Conservation (phyloP, 1,284 basidiomycete genomes). For the Papiliotrema nemorosa region DNA sequence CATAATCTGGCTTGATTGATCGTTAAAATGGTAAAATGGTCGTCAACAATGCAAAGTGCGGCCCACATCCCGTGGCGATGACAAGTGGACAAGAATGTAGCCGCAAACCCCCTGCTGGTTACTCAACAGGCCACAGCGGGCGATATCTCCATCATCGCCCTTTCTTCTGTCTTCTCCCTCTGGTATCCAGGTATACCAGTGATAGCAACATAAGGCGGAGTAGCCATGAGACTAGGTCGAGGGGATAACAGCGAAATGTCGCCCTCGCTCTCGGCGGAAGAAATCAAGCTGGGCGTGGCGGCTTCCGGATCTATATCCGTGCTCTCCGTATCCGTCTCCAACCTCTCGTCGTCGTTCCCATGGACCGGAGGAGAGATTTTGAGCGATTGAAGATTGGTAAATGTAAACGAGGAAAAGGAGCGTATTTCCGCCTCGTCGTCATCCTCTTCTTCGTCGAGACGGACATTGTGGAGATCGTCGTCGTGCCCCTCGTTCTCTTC, state of each 20-base stretch:
- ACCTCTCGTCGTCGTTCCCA: background rate
- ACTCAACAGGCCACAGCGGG: too few relatives aligned
- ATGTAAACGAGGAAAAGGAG: background rate
- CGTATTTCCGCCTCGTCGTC: background rate
- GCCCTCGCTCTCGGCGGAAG: conserved; percentile 1
- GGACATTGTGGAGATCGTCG: background rate
- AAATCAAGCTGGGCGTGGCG: conserved; percentile 2
- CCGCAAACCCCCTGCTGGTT: too few relatives aligned
- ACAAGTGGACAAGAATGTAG: too few relatives aligned
- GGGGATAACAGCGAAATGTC: conserved; percentile 1
- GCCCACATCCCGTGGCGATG: too few relatives aligned
- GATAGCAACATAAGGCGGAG: background rate
- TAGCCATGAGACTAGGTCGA: background rate
- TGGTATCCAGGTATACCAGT: too few relatives aligned
- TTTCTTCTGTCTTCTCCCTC: too few relatives aligned
- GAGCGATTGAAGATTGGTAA: conserved; percentile 2
- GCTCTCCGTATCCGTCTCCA: background rate
- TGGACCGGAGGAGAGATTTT: background rate
- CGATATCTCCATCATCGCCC: too few relatives aligned
- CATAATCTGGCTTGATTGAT: too few relatives aligned
- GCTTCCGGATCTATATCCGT: background rate
- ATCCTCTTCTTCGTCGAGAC: background rate
- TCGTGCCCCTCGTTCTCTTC: background rate
- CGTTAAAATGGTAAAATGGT: too few relatives aligned
- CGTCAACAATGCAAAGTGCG: too few relatives aligned